phyloP scores from a whole-genome alignment of 495 filamentous ascomycete genomes.

The Penicillium dipodomyicola region DNA sequence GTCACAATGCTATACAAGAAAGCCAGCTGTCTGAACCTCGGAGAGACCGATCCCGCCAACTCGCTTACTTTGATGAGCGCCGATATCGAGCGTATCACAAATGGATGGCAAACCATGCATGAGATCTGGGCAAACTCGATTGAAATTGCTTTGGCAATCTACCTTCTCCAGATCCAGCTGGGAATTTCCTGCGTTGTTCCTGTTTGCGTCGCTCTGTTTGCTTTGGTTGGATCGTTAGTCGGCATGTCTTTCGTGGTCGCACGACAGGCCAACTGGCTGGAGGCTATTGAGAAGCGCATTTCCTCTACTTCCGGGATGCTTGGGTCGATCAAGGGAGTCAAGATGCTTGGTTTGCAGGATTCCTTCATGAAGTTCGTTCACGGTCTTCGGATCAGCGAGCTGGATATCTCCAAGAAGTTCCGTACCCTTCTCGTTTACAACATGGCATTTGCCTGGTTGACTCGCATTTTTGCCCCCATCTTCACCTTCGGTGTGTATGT shows the following conservation, averaged over 20 bases:
- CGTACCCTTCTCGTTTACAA: conserved; percentile 54
- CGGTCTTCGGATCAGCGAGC: conserved; percentile 53
- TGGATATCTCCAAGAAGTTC: conserved; percentile 55
- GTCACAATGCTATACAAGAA: conserved; percentile 55
- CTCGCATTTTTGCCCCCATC: conserved; percentile 51
- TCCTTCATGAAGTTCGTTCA: conserved; percentile 44
- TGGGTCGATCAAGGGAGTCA: conserved; percentile 58
- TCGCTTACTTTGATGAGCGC: conserved; percentile 64
- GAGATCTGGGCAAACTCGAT: conserved; percentile 58
- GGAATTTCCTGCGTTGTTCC: conserved; percentile 53
- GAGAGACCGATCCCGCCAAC: conserved; percentile 47
- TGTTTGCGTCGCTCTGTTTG: conserved; percentile 48
- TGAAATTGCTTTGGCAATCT: conserved; percentile 59
- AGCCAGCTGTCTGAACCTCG: conserved; percentile 43
- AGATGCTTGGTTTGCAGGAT: conserved; percentile 56
- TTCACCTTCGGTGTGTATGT: conserved; percentile 53
- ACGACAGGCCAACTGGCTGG: conserved; percentile 28
- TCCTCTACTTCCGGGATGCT: conserved; percentile 54
- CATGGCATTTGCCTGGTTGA: conserved; percentile 52
- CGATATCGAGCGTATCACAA: conserved; percentile 54
- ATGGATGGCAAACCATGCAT: conserved; percentile 49
- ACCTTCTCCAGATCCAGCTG: conserved; percentile 55
- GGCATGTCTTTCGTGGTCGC: conserved; percentile 30
- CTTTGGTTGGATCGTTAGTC: conserved; percentile 39
- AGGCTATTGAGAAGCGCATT: conserved; percentile 51